Percentiles rank a stretch among this genome's conserved stretches.
Conservation (phyloP, 371 early-diverging fungal species). For the Apophysomyces ossiformis region DNA sequence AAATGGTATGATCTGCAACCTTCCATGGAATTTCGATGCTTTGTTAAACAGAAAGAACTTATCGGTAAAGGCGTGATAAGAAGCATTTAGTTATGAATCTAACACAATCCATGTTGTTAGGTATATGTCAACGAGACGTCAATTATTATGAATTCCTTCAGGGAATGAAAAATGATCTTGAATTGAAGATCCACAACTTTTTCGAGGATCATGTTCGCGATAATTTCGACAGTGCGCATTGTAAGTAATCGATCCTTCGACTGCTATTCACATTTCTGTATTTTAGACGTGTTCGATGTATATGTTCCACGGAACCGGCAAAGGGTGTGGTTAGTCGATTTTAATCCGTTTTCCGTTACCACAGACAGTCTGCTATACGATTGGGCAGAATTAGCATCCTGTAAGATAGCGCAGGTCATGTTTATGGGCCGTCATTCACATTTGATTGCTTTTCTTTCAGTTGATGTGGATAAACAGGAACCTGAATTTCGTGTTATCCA, state of each 20-base stretch:
- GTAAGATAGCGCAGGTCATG: constrained; percentile 26
- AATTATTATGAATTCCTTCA: constrained; percentile 79
- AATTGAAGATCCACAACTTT: constrained; percentile 62
- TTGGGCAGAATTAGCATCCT: constrained; percentile 76
- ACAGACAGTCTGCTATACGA: constrained; percentile 83
- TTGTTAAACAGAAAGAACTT: constrained; percentile 71
- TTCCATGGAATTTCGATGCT: constrained; percentile 93
- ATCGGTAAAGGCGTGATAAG: constrained; percentile 50
- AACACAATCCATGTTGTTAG: constrained; percentile 21
- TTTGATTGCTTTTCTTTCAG: constrained; percentile 9
- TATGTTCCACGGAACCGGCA: constrained; percentile 68
- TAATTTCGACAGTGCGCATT: constrained; percentile 60
- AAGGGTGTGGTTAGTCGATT: constrained; percentile 81
- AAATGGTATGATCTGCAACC: constrained; percentile 88
- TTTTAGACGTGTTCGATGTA: constrained; percentile 86
- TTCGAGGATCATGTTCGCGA: constrained; percentile 65
- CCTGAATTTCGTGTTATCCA: constrained; percentile 55
- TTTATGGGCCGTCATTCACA: background rate
- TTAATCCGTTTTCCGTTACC: constrained; percentile 80
- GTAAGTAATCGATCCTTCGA: constrained; percentile 20
- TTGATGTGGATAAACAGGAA: constrained; percentile 27
- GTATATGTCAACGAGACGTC: constrained; percentile 73
- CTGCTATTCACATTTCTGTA: background rate
- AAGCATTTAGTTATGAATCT: background rate
- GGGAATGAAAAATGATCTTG: constrained; percentile 60